Conservation (phyloP, 129 eudicot species). For the Deinandra increscens region DNA sequence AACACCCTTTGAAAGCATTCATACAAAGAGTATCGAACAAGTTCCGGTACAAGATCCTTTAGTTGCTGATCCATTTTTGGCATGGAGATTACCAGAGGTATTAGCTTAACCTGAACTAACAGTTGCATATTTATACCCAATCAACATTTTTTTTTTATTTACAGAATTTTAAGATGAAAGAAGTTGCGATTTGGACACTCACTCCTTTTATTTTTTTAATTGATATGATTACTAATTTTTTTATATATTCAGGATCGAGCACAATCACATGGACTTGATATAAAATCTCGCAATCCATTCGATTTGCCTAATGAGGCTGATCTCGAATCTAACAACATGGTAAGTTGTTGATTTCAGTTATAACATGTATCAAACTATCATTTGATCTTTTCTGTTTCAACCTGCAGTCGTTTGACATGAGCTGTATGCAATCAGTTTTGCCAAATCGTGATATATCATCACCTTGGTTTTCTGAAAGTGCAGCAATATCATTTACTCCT, state of each 20-base stretch:
- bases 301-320: constrained; percentile 66
- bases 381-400: constrained; percentile 2
- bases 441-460: constrained; percentile 48
- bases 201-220: constrained; percentile 23
- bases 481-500: constrained; percentile 44
- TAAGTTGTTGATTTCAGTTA: constrained; percentile 28
- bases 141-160: too few relatives aligned
- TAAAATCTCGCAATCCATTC: constrained; percentile 76
- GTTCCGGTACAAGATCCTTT: constrained; percentile 35
- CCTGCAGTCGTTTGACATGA: constrained; percentile 80
- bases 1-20: constrained; percentile 25
- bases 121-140: neutral
- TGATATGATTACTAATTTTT: neutral
- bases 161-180: constrained; percentile 34
- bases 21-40: constrained; percentile 31
- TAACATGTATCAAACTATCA: neutral
- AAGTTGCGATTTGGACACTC: constrained; percentile 23
- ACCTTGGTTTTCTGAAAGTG: constrained; percentile 64
- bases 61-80: constrained; percentile 33
- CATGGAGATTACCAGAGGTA: constrained; percentile 42
- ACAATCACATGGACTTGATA: constrained; percentile 33
- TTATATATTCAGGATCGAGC: constrained; percentile 40
- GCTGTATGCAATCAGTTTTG: constrained; percentile 69
- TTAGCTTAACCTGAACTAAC: neutral
- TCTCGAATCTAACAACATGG: constrained; percentile 56